phyloP scores from a whole-genome alignment of 2,329 filamentous ascomycete species.

The Lojkania enalia region DNA sequence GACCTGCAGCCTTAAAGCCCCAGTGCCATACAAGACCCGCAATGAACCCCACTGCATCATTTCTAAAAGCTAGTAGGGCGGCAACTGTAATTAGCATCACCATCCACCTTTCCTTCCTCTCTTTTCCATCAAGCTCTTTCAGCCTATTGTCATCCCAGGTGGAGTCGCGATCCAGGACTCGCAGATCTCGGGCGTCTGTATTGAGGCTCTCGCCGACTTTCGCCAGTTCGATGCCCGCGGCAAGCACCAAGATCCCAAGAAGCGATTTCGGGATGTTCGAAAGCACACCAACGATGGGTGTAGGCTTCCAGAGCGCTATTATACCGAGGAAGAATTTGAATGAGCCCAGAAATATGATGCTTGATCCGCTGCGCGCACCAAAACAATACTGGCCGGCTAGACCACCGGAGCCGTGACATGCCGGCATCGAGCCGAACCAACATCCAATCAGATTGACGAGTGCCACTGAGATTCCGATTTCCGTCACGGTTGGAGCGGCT shows the following conservation, averaged over 20 bases:
- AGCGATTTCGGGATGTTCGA: slow-evolving; percentile 73
- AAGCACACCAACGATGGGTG: slow-evolving; percentile 72
- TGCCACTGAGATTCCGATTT: slow-evolving; percentile 79
- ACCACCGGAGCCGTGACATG: slow-evolving; percentile 90
- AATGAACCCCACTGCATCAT: slow-evolving; percentile 84
- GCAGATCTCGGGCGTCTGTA: slow-evolving; percentile 65
- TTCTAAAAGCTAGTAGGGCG: slow-evolving; percentile 80
- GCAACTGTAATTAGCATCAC: slow-evolving; percentile 90
- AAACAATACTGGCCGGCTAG: slow-evolving; percentile 90
- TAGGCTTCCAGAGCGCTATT: slow-evolving; percentile 62
- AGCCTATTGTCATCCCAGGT: slow-evolving; percentile 49
- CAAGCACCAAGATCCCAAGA: slow-evolving; percentile 86
- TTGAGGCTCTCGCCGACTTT: slow-evolving; percentile 85
- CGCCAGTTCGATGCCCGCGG: slow-evolving; percentile 83
- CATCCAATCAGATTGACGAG: slow-evolving; percentile 82
- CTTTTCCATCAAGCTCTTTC: slow-evolving; percentile 64
- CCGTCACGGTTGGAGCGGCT: slow-evolving; percentile 68
- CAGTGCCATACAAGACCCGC: slow-evolving; percentile 80
- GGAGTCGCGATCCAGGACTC: slow-evolving; percentile 41
- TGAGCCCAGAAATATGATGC: slow-evolving; percentile 75
- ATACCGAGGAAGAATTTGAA: slow-evolving; percentile 78
- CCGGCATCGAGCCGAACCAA: slow-evolving; percentile 94
- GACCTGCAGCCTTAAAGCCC: slow-evolving; percentile 54
- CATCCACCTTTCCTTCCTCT: slow-evolving; percentile 76
- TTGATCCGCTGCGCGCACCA: slow-evolving; percentile 83